Percentiles rank a stretch among this genome's conserved stretches.
Conservation (phyloP, 2,329 filamentous ascomycete species). For the Penicillium rolfsii region DNA sequence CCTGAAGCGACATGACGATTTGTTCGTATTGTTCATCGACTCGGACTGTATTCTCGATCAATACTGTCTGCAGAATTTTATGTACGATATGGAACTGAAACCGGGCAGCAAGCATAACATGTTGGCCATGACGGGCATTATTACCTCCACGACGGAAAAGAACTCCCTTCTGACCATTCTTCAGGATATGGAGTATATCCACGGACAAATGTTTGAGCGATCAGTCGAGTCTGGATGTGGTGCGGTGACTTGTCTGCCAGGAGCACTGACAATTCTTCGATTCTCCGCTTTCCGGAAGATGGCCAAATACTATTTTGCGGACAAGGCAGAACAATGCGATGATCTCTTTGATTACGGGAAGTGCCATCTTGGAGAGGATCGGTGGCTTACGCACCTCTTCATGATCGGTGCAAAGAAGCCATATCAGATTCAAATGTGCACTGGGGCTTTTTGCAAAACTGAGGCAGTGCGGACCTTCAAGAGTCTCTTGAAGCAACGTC, state of each 20-base stretch:
- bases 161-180: slow-evolving; percentile 88
- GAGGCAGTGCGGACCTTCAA: slow-evolving; percentile 89
- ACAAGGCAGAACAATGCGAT: slow-evolving; percentile 92
- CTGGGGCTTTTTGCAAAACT: slow-evolving; percentile 96
- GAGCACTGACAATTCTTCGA: slow-evolving; percentile 91
- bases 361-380: slow-evolving; percentile 90
- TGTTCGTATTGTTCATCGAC: slow-evolving; percentile 96
- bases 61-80: slow-evolving; percentile 93
- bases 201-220: slow-evolving; percentile 93
- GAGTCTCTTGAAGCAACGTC: slow-evolving; percentile 88
- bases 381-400: slow-evolving; percentile 96
- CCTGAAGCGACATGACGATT: slow-evolving; percentile 81
- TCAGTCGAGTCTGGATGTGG: slow-evolving; percentile 94
- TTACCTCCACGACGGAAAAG: slow-evolving; percentile 88
- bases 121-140: slow-evolving; percentile 97
- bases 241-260: slow-evolving; percentile 90
- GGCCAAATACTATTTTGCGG: slow-evolving; percentile 98
- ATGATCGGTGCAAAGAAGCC: slow-evolving; percentile 95
- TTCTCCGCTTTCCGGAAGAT: slow-evolving; percentile 96
- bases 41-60: slow-evolving; percentile 93
- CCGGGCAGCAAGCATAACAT: slow-evolving; percentile 89
- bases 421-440: slow-evolving; percentile 97
- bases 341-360: slow-evolving; percentile 97
- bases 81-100: slow-evolving; percentile 98
- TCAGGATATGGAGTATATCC: slow-evolving; percentile 98